Evolutionary conservation across 345 rosid genomes (phyloP).

Genomic region (Diplotaxis tenuifolia): DNA sequence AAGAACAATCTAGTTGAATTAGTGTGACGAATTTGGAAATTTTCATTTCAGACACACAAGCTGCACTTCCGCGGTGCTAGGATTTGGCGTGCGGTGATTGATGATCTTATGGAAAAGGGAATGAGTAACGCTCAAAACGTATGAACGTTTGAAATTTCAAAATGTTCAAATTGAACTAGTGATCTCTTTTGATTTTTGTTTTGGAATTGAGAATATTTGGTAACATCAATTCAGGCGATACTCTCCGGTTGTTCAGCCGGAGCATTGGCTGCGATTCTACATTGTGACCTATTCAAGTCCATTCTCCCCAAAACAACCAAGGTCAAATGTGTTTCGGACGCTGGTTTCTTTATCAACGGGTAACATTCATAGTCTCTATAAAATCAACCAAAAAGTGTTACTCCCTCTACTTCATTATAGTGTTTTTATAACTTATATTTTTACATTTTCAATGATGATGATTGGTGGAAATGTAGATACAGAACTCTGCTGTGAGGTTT

Average conservation of each 20-base stretch:
- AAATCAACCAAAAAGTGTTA: too few relatives aligned
- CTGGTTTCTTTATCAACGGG: slow-evolving; percentile 87
- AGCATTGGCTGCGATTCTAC: slow-evolving; percentile 80
- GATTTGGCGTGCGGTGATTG: slow-evolving; percentile 64
- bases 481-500: too few relatives aligned
- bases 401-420: too few relatives aligned
- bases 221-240: slow-evolving; percentile 54
- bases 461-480: too few relatives aligned
- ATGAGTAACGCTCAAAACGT: slow-evolving; percentile 84
- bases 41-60: slow-evolving; percentile 51
- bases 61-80: slow-evolving; percentile 87
- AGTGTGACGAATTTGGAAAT: slow-evolving; percentile 12
- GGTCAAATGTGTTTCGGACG: slow-evolving; percentile 93
- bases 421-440: too few relatives aligned
- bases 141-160: background rate
- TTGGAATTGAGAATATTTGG: background rate
- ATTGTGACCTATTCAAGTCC: slow-evolving; percentile 73
- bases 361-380: slow-evolving; percentile 38
- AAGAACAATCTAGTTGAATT: background rate
- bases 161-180: background rate
- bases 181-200: background rate
- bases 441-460: too few relatives aligned
- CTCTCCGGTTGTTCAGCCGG: slow-evolving; percentile 99
- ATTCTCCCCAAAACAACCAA: slow-evolving; percentile 60
- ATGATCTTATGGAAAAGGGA: slow-evolving; percentile 74